A percentile compares a stretch with the other conserved stretches of the same genome.
Evolutionary conservation across 257 asterid genomes (phyloP).

Genomic region (Primulina huaijiensis): DNA sequence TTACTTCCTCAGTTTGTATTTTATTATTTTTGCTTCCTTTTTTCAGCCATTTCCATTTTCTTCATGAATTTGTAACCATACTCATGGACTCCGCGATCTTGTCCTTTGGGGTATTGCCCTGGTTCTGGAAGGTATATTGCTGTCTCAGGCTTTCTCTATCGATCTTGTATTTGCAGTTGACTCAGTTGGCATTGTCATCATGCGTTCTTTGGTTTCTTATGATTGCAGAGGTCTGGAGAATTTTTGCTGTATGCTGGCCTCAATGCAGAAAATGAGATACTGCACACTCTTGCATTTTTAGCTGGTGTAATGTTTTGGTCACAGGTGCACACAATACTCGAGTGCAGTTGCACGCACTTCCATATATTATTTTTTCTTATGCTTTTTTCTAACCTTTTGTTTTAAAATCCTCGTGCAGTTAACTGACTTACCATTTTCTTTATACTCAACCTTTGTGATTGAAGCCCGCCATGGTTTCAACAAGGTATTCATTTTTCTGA

Average conservation of each 20-base stretch:
- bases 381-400: slow-evolving; percentile 16
- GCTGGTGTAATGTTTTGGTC: slow-evolving; percentile 95
- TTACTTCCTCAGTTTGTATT: slow-evolving; percentile 21
- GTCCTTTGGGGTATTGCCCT: slow-evolving; percentile 77
- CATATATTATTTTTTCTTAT: neutral
- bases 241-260: slow-evolving; percentile 59
- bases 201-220: slow-evolving; percentile 17
- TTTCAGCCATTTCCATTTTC: slow-evolving; percentile 78
- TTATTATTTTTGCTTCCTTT: slow-evolving; percentile 18
- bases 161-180: slow-evolving; percentile 19
- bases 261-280: slow-evolving; percentile 74
- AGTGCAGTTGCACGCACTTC: neutral
- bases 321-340: slow-evolving; percentile 50
- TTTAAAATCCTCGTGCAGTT: slow-evolving; percentile 49
- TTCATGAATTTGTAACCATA: slow-evolving; percentile 75
- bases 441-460: slow-evolving; percentile 93
- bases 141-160: slow-evolving; percentile 17
- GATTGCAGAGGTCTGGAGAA: slow-evolving; percentile 73
- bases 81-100: slow-evolving; percentile 81
- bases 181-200: slow-evolving; percentile 12
- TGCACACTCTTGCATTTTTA: slow-evolving; percentile 81
- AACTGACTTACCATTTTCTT: slow-evolving; percentile 88
- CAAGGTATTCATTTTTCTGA: slow-evolving; percentile 44
- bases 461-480: slow-evolving; percentile 95
- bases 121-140: slow-evolving; percentile 90